Percentiles rank a stretch among this genome's conserved stretches.
phyloP scores from a whole-genome alignment of 2,329 filamentous ascomycete genomes.

The Plenodomus biglobosus region DNA sequence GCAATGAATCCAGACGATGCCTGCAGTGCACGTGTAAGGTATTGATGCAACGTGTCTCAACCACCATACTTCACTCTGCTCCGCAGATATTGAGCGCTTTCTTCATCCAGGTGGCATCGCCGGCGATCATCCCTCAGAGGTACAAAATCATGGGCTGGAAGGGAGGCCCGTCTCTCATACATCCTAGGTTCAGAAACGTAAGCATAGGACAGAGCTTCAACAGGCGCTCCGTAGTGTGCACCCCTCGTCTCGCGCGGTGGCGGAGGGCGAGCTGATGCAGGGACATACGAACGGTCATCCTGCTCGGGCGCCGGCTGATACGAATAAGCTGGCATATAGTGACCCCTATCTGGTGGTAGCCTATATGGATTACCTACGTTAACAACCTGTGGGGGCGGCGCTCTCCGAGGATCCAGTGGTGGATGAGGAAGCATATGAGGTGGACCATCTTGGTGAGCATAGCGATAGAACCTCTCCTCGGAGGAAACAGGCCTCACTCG shows the following conservation, averaged over 20 bases:
- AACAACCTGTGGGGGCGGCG: conserved; percentile 18
- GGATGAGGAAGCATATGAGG: conserved; percentile 4
- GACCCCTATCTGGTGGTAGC: conserved; percentile 7
- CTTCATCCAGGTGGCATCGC: conserved; percentile 11
- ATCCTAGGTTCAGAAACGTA: conserved; percentile 15
- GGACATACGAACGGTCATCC: conserved; percentile 14
- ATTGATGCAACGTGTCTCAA: conserved; percentile 14
- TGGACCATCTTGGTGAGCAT: conserved; percentile 2
- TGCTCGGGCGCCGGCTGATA: conserved; percentile 7
- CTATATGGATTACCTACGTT: conserved; percentile 29
- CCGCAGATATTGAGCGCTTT: conserved; percentile 11
- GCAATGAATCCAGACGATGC: conserved; percentile 14
- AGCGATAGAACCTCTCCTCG: conserved; percentile 8
- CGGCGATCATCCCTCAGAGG: conserved; percentile 13
- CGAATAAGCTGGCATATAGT: conserved; percentile 6
- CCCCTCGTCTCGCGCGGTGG: conserved; percentile 18
- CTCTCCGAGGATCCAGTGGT: conserved; percentile 12
- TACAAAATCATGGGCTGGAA: conserved; percentile 13
- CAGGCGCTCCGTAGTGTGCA: conserved; percentile 18
- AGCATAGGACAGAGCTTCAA: conserved; percentile 11
- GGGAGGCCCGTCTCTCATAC: conserved; percentile 10
- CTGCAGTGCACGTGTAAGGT: conserved; percentile 13
- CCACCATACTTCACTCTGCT: conserved; percentile 15
- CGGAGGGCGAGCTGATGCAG: conserved; percentile 15
- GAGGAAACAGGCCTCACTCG: conserved; percentile 16